These are phyloP conservation scores for Globisporangium irregulare DNA, from an alignment of 352 stramenopile genomes.

Conservation along the genomic window DNA sequence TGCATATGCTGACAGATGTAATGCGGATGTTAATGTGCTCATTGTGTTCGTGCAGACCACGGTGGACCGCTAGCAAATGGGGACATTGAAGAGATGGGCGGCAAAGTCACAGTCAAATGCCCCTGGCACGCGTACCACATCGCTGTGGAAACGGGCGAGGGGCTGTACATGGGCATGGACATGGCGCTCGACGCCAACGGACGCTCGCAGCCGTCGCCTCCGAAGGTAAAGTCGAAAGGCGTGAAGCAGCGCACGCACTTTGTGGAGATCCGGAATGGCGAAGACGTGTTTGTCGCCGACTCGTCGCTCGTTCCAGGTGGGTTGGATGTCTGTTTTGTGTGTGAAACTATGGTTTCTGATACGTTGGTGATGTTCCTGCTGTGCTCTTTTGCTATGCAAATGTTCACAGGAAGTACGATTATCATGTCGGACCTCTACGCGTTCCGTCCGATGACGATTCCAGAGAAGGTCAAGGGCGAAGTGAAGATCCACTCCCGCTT, in stretches of 20 bases:
- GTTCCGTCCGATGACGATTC: conserved; percentile 50
- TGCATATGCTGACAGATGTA: neutral
- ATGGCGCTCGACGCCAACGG: conserved; percentile 51
- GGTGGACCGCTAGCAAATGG: conserved; percentile 72
- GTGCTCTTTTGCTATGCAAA: neutral
- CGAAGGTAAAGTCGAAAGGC: conserved; percentile 76
- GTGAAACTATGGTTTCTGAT: neutral
- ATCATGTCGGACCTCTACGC: conserved; percentile 77
- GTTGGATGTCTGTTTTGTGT: neutral
- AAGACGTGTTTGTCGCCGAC: conserved; percentile 77
- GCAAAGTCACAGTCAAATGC: conserved; percentile 76
- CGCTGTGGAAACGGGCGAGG: conserved; percentile 73
- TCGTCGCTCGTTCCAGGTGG: conserved; percentile 59
- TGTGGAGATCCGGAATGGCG: conserved; percentile 61
- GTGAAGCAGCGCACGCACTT: conserved; percentile 85
- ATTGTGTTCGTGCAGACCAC: conserved; percentile 46
- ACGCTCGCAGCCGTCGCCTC: conserved; percentile 46
- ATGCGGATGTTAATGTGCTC: neutral
- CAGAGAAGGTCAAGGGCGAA: conserved; percentile 36
- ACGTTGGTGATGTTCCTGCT: neutral
- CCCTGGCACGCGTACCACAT: conserved; percentile 88
- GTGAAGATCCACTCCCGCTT: conserved; percentile 74
- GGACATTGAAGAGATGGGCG: conserved; percentile 83
- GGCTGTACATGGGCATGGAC: conserved; percentile 83
- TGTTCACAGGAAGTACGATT: conserved; percentile 24